phyloP scores from a whole-genome alignment of 371 early-diverging fungal species.

The Lichtheimia ramosa region DNA sequence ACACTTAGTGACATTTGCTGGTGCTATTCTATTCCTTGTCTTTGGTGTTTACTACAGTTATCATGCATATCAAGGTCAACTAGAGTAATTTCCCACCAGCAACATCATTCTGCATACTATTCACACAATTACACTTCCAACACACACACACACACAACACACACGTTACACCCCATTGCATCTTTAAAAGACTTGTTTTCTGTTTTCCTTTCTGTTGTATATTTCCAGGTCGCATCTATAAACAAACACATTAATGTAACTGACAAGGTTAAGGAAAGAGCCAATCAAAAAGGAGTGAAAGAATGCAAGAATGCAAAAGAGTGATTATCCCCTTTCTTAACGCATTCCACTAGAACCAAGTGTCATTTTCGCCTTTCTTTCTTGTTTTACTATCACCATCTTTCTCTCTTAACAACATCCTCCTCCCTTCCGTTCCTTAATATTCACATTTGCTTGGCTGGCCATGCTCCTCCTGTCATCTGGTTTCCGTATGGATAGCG shows the following conservation, averaged over 20 bases:
- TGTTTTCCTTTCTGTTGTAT: too few species aligned
- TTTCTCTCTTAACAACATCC: background rate
- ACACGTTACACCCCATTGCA: too few species aligned
- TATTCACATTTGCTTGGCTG: background rate
- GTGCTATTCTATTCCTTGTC: conserved; percentile 81
- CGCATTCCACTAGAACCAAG: too few species aligned
- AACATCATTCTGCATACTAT: background rate
- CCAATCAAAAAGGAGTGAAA: too few species aligned
- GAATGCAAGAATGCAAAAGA: too few species aligned
- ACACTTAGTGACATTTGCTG: conserved; percentile 77
- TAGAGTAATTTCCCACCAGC: conserved; percentile 4
- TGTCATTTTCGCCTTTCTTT: too few species aligned
- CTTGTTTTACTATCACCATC: background rate
- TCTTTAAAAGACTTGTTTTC: too few species aligned
- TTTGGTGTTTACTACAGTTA: conserved; percentile 78
- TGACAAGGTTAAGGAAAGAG: too few species aligned
- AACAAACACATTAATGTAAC: too few species aligned
- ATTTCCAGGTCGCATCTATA: too few species aligned
- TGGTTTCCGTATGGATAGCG: conserved; percentile 4
- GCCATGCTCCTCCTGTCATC: conserved; percentile 4
- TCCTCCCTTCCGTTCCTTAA: background rate
- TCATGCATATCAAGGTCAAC: conserved; percentile 29
- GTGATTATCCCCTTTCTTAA: too few species aligned
- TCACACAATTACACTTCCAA: background rate
- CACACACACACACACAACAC: too few species aligned